Evolutionary conservation across 192 early-diverging fungal genomes (phyloP).

Genomic region (Martensiomyces pterosporus): DNA sequence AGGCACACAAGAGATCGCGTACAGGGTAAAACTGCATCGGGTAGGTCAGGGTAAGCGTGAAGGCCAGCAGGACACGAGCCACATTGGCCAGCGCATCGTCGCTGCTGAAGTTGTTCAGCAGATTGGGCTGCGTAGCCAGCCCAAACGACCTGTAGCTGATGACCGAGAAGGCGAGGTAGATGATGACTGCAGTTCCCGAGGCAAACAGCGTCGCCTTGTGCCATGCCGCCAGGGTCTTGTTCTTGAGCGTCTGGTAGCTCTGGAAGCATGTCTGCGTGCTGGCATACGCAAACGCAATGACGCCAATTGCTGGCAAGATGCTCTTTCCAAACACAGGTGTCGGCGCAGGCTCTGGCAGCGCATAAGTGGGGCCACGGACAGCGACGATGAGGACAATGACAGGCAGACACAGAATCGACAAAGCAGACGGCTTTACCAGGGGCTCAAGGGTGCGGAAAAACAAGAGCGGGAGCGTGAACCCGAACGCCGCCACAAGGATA

Average conservation of each 20-base stretch:
- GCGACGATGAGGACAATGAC: constrained; percentile 59
- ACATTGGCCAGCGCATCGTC: constrained; percentile 59
- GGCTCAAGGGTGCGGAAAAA: constrained; percentile 62
- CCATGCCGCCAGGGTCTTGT: constrained; percentile 52
- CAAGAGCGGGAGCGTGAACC: constrained; percentile 55
- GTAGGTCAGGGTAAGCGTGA: constrained; percentile 60
- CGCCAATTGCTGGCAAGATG: constrained; percentile 58
- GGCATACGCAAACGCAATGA: constrained; percentile 66
- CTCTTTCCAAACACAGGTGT: constrained; percentile 54
- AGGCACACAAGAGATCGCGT: constrained; percentile 26
- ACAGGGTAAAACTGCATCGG: constrained; percentile 52
- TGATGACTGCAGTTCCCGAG: constrained; percentile 44
- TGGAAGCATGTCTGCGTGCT: constrained; percentile 60
- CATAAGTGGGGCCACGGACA: constrained; percentile 53
- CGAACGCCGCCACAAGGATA: constrained; percentile 17
- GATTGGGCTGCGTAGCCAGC: constrained; percentile 54
- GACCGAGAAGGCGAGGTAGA: constrained; percentile 58
- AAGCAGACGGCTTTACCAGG: constrained; percentile 51
- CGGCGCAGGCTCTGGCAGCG: constrained; percentile 51
- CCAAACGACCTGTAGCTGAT: constrained; percentile 63
- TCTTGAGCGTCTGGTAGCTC: constrained; percentile 51
- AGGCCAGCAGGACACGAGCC: constrained; percentile 56
- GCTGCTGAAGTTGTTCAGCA: constrained; percentile 61
- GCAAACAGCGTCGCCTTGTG: constrained; percentile 48
- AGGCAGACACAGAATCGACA: constrained; percentile 58